Conservation (phyloP, 164 flowering plant species). For the Annona squamosa region DNA sequence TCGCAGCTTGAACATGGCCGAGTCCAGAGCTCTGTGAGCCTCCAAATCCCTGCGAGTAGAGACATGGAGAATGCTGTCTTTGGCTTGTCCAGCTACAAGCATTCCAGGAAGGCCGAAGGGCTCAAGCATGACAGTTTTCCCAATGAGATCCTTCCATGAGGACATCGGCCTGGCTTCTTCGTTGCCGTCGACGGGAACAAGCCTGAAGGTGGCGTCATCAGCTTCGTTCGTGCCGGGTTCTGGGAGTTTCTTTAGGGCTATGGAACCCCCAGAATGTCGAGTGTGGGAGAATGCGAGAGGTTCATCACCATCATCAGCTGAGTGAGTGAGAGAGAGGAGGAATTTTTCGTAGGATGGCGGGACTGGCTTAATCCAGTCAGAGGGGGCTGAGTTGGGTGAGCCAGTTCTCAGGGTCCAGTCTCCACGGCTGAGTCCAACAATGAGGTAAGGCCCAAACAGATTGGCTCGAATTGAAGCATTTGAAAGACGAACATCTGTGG, state of each 20-base stretch:
- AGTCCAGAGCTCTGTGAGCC: no score
- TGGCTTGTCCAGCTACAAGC: constrained; percentile 16
- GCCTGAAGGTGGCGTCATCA: constrained; percentile 62
- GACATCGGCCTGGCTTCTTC: constrained; percentile 10
- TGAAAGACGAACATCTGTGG: constrained; percentile 70
- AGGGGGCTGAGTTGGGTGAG: constrained; percentile 20
- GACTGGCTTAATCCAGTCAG: constrained; percentile 59
- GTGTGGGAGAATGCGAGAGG: constrained; percentile 35
- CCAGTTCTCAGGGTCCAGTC: constrained; percentile 45
- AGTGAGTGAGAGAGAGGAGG: constrained; percentile 51
- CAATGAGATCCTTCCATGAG: constrained; percentile 18
- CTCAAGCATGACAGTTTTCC: constrained; percentile 27
- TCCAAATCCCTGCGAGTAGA: background rate
- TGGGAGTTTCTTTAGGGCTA: constrained; percentile 47
- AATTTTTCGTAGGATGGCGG: constrained; percentile 45
- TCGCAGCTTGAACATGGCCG: constrained; percentile 30
- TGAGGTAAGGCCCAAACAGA: constrained; percentile 80
- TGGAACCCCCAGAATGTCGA: background rate
- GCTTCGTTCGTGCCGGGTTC: constrained; percentile 45
- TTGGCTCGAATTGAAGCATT: constrained; percentile 63
- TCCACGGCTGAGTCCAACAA: constrained; percentile 55
- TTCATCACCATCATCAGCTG: constrained; percentile 17
- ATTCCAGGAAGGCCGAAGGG: constrained; percentile 26
- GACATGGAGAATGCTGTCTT: constrained; percentile 7
- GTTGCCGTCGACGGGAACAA: constrained; percentile 25